These are phyloP conservation scores for Claviceps purpurea DNA, from an alignment of 2,329 filamentous ascomycete species.

Conservation along the genomic window DNA sequence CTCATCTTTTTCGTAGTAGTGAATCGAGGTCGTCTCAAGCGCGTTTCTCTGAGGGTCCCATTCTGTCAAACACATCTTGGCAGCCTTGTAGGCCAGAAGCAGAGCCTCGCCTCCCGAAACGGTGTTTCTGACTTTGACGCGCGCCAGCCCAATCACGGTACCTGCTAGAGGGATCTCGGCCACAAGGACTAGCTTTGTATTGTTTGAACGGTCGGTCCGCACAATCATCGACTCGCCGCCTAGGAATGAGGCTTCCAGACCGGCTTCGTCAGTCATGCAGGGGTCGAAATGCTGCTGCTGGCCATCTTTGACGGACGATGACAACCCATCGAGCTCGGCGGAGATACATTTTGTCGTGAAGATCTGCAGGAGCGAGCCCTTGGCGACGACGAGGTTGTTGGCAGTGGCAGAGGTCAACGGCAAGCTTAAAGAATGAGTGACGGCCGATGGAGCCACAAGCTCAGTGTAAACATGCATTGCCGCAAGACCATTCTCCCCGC, in stretches of 20 bases:
- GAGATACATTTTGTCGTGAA: slow-evolving; percentile 60
- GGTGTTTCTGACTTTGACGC: slow-evolving; percentile 58
- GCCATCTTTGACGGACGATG: slow-evolving; percentile 22
- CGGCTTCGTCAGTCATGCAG: slow-evolving; percentile 45
- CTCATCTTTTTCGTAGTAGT: slow-evolving; percentile 96
- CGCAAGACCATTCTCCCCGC: slow-evolving; percentile 22
- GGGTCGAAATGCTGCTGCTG: slow-evolving; percentile 35
- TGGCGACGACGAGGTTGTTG: slow-evolving; percentile 80
- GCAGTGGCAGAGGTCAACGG: slow-evolving; percentile 64
- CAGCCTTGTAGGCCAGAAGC: slow-evolving; percentile 74
- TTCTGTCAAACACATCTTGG: slow-evolving; percentile 83
- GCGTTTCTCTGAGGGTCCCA: slow-evolving; percentile 76
- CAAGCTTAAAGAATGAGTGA: slow-evolving; percentile 73
- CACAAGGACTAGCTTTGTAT: slow-evolving; percentile 69
- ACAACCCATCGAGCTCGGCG: slow-evolving; percentile 42
- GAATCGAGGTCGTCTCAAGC: slow-evolving; percentile 82
- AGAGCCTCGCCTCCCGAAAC: slow-evolving; percentile 74
- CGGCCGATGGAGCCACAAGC: slow-evolving; percentile 83
- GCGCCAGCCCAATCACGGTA: slow-evolving; percentile 69
- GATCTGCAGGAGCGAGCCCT: slow-evolving; percentile 84
- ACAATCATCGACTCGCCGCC: slow-evolving; percentile 48
- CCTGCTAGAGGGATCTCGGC: slow-evolving; percentile 75
- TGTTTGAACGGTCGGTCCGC: slow-evolving; percentile 49
- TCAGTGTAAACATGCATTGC: slow-evolving; percentile 96
- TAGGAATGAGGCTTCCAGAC: slow-evolving; percentile 52